Base-by-base conservation (phyloP, 805 yeast species). In the Starmera pachycereana region DNA sequence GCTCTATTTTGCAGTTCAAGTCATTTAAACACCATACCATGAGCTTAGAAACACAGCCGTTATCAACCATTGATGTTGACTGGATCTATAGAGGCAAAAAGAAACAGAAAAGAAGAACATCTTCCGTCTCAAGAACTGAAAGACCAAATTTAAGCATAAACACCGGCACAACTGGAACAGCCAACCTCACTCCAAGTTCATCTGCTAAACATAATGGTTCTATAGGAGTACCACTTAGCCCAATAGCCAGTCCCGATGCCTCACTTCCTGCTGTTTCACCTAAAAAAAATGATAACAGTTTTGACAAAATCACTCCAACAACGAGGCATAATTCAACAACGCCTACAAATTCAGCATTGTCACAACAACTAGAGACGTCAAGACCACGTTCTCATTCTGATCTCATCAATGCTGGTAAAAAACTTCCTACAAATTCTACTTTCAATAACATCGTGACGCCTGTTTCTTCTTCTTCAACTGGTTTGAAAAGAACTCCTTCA, bases 21-120 rank as follows among this genome's bases (percentile, higher is more conserved):
- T 16, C 18, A 16, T 16, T n/a, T n/a, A n/a, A n/a, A n/a, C 18
- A 16, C 18, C 18, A 16, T 16, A 16, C 18, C 27, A 22, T 22
- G 27, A 22, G 27, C 27, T 22, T 22, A 7, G 27, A 22, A 8
- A 22, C 7, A 8, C 27, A 22, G 27, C 27, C 27, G 9, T 6
- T 35, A 10, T 38, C 50, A 2, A 47, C 46, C 37, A 49, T 84
- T 35, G 90, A 83, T 49, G 88, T 84, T 11, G 94, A 83, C 53
- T 84, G 95, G 95, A 64, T 84, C 25, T 83, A 83, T 54, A 67
- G 87, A 50, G 89, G 89, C n/a, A 79, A 79, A 54, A 77, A 79
- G 33, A 67, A 76, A 39, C 42, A 53, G 37, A 57, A 47, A 38
- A 50, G 58, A 42, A 47, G 57, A 2, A 35, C 42, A 18, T 53